These are phyloP conservation scores for Coniferiporia sulphurascens DNA, from an alignment of 1,284 basidiomycete species.

Conservation along the genomic window DNA sequence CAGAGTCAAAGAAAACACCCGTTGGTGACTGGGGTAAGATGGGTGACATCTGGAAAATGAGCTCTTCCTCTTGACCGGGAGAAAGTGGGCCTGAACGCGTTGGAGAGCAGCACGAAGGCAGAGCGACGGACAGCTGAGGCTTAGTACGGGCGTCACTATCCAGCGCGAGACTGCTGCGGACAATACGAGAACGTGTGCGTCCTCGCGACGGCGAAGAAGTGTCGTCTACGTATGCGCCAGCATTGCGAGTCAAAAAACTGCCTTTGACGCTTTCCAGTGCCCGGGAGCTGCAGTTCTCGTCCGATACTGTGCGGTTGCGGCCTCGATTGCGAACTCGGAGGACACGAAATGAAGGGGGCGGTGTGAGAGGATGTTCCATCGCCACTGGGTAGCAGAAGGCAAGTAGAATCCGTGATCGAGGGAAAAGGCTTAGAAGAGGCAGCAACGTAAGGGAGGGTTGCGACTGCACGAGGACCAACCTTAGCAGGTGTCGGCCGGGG, in stretches of 20 bases:
- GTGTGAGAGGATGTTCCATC: constrained; percentile 17
- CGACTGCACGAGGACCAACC: not conserved
- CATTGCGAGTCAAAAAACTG: not conserved
- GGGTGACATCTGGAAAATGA: constrained; percentile 21
- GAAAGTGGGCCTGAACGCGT: not conserved
- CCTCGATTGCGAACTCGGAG: constrained; percentile 13
- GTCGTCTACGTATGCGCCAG: not conserved
- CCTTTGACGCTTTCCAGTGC: not conserved
- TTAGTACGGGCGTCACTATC: constrained; percentile 1
- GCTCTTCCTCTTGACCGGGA: constrained; percentile 16
- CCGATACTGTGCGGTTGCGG: constrained; percentile 9
- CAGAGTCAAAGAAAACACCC: constrained; percentile 1
- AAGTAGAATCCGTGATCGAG: not conserved
- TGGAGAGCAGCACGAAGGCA: constrained; percentile 6
- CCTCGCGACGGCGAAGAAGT: constrained; percentile 7
- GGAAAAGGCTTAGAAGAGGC: not conserved
- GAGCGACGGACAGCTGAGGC: not conserved
- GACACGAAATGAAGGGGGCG: constrained; percentile 17
- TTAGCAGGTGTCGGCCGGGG: not conserved
- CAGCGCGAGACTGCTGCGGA: constrained; percentile 1
- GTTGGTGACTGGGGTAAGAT: constrained; percentile 13
- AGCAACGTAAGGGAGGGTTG: not conserved
- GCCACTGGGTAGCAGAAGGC: not conserved
- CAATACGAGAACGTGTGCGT: constrained; percentile 10
- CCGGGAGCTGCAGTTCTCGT: constrained; percentile 4